Evolutionary conservation across 192 early-diverging fungal genomes (phyloP), one percentile per base, ranked within the genome.

Genomic region (Cladochytrium replicatum): DNA sequence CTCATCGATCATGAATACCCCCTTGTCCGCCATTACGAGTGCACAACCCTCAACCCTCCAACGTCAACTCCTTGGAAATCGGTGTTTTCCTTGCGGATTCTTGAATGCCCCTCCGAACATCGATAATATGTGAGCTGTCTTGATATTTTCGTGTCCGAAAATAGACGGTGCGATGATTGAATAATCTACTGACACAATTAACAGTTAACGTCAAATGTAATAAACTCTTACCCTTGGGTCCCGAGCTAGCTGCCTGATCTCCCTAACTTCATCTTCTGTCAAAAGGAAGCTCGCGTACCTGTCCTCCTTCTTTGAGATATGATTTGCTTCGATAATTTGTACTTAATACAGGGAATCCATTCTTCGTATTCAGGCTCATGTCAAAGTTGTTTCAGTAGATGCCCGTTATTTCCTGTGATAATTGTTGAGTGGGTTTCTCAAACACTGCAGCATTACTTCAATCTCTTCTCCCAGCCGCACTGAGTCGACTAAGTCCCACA

Each of bases 241-340:
- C 38, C 82, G 75, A 2, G 83, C 68, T 34, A 95, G 71, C 2
- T 65, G 55, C 15, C 82, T 65, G 51, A 98, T 88, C 29, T 72
- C 60, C 45, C 81, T 82, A 41, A 79, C 75, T 57, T 98, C 94
- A 22, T 95, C 91, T 62, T 95, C 91, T 2, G 89, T 93, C 49
- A 98, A 54, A 21, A 79, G 72, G 60, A 88, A 86, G 42, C 77
- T 84, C 3, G 91, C 82, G 64, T 86, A 94, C 43, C 83, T 66
- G 53, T 99, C 91, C 46, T 87, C 84, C 46, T 86, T 88, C 54
- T 89, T 89, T 32, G 74, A 74, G 32, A 96, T 84, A 60, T 92
- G 82, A 67, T 99, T 99, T 50, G 95, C 92, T 67, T 96, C 93
- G 58, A 99, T 87, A 24, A 99, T 77, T n/a, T n/a, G 93, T 96